Conservation (phyloP, 2,329 filamentous ascomycete species). For the Paecilomyces dactylethromorphus region DNA sequence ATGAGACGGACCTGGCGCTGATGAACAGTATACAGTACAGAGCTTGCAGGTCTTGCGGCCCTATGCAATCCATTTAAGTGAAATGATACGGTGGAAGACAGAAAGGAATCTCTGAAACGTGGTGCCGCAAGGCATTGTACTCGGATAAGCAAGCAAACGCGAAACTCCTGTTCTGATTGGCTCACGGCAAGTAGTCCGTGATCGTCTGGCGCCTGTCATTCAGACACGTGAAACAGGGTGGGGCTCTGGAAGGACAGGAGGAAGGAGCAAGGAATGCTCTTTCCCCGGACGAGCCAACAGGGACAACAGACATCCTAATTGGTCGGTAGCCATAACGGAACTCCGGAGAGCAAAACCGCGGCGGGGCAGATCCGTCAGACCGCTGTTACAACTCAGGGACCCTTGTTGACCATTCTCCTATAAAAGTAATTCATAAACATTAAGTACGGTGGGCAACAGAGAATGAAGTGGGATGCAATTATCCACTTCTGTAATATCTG, state of each 20-base stretch:
- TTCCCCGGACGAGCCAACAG: neutral
- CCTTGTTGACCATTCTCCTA: no score
- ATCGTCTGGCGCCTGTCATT: neutral
- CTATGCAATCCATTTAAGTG: neutral
- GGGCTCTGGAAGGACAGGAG: neutral
- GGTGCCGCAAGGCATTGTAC: neutral
- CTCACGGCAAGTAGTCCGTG: neutral
- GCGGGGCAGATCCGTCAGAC: neutral
- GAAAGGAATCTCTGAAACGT: neutral
- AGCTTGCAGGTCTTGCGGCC: neutral
- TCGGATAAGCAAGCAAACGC: neutral
- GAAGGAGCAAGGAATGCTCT: neutral
- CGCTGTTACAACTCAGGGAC: neutral
- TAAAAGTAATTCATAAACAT: neutral
- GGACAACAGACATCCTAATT: neutral
- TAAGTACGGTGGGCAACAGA: no score
- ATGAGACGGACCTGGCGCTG: neutral
- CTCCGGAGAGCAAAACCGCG: neutral
- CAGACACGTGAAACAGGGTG: neutral
- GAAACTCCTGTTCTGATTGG: neutral
- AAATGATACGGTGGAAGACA: neutral
- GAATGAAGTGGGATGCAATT: no score
- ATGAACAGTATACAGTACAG: neutral
- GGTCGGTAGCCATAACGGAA: neutral
- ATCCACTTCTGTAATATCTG: no score